Conservation (phyloP, 2,329 filamentous ascomycete genomes). For the Raffaelea arxii region DNA sequence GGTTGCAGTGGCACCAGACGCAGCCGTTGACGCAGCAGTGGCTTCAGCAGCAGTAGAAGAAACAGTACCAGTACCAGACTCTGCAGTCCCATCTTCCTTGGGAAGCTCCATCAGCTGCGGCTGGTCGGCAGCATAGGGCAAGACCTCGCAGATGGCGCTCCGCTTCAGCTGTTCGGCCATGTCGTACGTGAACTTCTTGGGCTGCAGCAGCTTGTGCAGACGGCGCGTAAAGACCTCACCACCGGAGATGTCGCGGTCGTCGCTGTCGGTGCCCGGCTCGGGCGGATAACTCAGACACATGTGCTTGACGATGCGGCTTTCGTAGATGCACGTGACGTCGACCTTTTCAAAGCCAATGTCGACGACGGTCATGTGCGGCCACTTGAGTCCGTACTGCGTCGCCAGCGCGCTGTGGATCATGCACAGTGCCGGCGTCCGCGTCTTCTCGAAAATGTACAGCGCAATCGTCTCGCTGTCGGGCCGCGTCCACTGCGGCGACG, state of each 20-base stretch:
- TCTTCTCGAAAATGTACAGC: constrained; percentile 94
- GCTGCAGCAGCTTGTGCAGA: constrained; percentile 55
- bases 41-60: not conserved
- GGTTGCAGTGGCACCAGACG: constrained; percentile 22
- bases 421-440: constrained; percentile 85
- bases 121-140: constrained; percentile 41
- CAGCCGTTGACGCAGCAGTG: not conserved
- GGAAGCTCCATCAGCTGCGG: constrained; percentile 39
- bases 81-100: constrained; percentile 21
- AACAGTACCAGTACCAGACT: constrained; percentile 4
- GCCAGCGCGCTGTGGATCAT: constrained; percentile 84
- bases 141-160: constrained; percentile 56
- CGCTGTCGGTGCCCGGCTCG: constrained; percentile 23
- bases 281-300: constrained; percentile 51
- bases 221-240: constrained; percentile 78
- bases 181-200: constrained; percentile 49
- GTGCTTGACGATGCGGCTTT: constrained; percentile 64
- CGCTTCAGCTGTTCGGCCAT: constrained; percentile 65
- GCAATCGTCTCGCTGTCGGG: constrained; percentile 80
- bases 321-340: constrained; percentile 81
- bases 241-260: constrained; percentile 50
- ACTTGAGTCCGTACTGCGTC: constrained; percentile 71
- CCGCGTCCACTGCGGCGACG: constrained; percentile 82
- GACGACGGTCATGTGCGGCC: constrained; percentile 70
- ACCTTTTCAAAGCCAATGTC: constrained; percentile 91